phyloP scores from a whole-genome alignment of 2,329 filamentous ascomycete genomes.

The Rachicladosporium sp. region DNA sequence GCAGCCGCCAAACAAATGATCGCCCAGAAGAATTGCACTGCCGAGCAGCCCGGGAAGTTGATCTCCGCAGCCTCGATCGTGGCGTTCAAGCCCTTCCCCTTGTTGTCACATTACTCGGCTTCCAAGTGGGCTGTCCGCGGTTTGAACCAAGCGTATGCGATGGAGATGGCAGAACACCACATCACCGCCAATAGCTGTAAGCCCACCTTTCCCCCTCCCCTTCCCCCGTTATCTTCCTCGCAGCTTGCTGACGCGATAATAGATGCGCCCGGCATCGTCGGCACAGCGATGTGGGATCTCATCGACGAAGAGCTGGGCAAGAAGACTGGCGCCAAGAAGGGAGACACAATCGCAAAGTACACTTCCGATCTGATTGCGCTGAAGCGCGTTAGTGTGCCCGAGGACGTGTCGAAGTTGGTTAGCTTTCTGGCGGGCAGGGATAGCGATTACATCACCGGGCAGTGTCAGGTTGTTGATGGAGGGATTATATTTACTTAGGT shows the following conservation, averaged over 20 bases:
- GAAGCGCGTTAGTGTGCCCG: slow-evolving; percentile 45
- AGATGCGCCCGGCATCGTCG: slow-evolving; percentile 35
- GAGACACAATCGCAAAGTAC: slow-evolving; percentile 40
- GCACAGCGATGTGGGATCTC: slow-evolving; percentile 55
- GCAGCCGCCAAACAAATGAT: slow-evolving; percentile 55
- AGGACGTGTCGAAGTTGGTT: slow-evolving; percentile 53
- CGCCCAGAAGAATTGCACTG: slow-evolving; percentile 39
- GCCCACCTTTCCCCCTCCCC: too few species aligned
- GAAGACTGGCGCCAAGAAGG: slow-evolving; percentile 35
- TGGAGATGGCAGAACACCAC: slow-evolving; percentile 50
- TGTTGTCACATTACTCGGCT: slow-evolving; percentile 51
- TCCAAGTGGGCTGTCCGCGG: slow-evolving; percentile 57
- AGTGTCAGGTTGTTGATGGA: slow-evolving; percentile 45
- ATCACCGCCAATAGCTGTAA: slow-evolving; percentile 47
- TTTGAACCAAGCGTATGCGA: slow-evolving; percentile 52
- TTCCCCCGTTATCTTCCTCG: too few species aligned
- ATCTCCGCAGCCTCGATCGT: slow-evolving; percentile 34
- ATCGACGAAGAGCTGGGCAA: slow-evolving; percentile 50
- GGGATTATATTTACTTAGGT: slow-evolving; percentile 21
- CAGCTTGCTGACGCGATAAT: too few species aligned
- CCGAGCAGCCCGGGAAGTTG: slow-evolving; percentile 18
- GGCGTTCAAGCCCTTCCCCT: slow-evolving; percentile 46
- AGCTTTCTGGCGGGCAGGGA: slow-evolving; percentile 48
- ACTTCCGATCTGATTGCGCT: slow-evolving; percentile 43
- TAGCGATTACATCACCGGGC: slow-evolving; percentile 53